phyloP scores from a whole-genome alignment of 805 yeast genomes.

The Ogataea angusta region DNA sequence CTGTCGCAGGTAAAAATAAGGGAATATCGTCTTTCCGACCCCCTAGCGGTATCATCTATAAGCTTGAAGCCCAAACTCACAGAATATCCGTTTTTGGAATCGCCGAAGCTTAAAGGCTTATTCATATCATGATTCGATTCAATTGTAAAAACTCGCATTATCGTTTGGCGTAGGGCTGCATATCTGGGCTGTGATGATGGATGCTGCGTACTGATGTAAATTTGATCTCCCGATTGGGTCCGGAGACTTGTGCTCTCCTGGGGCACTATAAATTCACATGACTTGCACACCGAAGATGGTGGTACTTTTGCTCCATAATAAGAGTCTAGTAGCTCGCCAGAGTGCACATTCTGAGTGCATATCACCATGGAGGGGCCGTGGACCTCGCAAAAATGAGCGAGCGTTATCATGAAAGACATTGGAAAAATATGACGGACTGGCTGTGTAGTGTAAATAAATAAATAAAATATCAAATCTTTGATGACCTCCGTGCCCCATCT shows the following conservation, averaged over 20 bases:
- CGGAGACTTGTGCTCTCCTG: constrained; percentile 30
- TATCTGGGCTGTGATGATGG: constrained; percentile 51
- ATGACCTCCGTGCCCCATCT: constrained; percentile 24
- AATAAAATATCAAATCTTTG: neutral
- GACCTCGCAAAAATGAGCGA: constrained; percentile 75
- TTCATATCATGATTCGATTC: constrained; percentile 59
- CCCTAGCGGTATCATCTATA: constrained; percentile 64
- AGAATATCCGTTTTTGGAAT: constrained; percentile 57
- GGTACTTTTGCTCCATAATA: constrained; percentile 41
- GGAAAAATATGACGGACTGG: constrained; percentile 2
- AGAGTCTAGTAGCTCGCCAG: constrained; percentile 20
- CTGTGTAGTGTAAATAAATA: neutral
- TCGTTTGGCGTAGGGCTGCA: constrained; percentile 54
- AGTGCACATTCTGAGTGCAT: constrained; percentile 50
- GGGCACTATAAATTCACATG: constrained; percentile 59
- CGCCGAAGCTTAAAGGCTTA: constrained; percentile 64
- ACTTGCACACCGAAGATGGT: constrained; percentile 43
- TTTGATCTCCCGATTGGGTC: constrained; percentile 21
- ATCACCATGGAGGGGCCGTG: constrained; percentile 70
- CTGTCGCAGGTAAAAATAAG: constrained; percentile 55
- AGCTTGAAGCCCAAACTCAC: constrained; percentile 59
- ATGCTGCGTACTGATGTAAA: constrained; percentile 57
- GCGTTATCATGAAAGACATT: constrained; percentile 44
- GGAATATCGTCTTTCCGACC: constrained; percentile 67
- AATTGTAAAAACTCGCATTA: constrained; percentile 62